Evolutionary conservation across 208 protist genomes (phyloP).

Genomic region (Leishmania major): DNA sequence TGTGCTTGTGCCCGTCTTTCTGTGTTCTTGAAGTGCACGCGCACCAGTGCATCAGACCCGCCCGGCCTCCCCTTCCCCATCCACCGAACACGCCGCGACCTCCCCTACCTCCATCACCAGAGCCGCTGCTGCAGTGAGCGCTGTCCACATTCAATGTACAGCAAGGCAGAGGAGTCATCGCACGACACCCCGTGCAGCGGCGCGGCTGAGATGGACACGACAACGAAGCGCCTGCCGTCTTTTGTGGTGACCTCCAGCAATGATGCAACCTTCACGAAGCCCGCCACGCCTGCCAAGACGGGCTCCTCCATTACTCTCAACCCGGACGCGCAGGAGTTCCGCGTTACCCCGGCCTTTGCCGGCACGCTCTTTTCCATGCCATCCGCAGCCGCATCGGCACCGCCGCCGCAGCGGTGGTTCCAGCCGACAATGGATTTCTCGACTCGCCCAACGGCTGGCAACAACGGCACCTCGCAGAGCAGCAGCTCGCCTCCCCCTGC

Average conservation of each 20-base stretch:
- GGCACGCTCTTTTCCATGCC: conserved; percentile 38
- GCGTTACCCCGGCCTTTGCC: conserved; percentile 16
- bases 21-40: neutral
- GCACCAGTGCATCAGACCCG: neutral
- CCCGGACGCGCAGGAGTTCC: conserved; percentile 31
- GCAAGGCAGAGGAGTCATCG: conserved; percentile 2
- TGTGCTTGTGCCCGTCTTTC: neutral
- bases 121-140: neutral
- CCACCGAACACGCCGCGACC: too few species aligned
- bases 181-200: conserved; percentile 8
- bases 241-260: conserved; percentile 37
- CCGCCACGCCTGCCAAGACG: neutral
- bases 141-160: neutral
- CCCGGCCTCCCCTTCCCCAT: neutral
- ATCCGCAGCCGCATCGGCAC: neutral
- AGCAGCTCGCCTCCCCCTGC: neutral
- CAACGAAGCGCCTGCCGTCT: conserved; percentile 2
- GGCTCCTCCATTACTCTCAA: conserved; percentile 12
- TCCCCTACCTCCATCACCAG: neutral
- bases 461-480: conserved; percentile 2
- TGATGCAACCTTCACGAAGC: conserved; percentile 5
- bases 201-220: neutral
- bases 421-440: conserved; percentile 11
- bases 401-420: neutral
- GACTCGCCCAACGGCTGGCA: neutral